Base-by-base conservation (phyloP, 1,139 yeast species). In the Arxiozyma heterogenica region DNA sequence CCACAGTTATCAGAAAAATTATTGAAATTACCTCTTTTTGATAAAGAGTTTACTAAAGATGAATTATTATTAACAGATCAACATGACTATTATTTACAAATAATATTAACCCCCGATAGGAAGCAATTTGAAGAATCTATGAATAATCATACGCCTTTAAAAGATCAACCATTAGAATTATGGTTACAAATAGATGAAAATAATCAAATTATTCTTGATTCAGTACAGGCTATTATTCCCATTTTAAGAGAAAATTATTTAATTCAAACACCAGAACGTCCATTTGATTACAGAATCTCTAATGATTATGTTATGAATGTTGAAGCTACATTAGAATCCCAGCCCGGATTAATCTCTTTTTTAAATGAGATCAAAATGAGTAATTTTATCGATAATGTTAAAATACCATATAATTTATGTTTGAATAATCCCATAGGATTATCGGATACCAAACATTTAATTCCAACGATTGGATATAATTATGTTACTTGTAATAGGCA, bases 81-180 rank as follows among this genome's bases (percentile, higher is more conserved):
- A 18, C 59, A 59, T 41, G 57, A 52, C 7, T 59, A 59, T 58
- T 70, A 69, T 49, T 71, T 78, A 9, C 84, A 81, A 64, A 59
- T 81, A 54, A 74, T 72, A 57, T 78, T 79, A 56, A 62, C 73
- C 84, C 86, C 0, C 59, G 8, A 21, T 9, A 21, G 12, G 6
- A 21, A 11, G 18, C 47, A 27, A 17, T 23, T 18, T 21, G 3
- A 20, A 23, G 46, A 11, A 4, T 25, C 34, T 17, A 9, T 21
- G 8, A 44, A 23, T 25, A 15, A 34, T 34, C 2, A 70, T 50
- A 74, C 71, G 51, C 54, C 23, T 20, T 30, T 42, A 1, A 18
- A 20, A 4, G 41, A 59, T 6, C 84, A 85, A 3, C 82, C 84
- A 1, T 64, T 82, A 21, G 84, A 81, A 61, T 66, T 82, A 45